Percentiles rank a stretch among this genome's conserved stretches.
Conservation (phyloP, 345 rosid species). For the Lagerstroemia speciosa region DNA sequence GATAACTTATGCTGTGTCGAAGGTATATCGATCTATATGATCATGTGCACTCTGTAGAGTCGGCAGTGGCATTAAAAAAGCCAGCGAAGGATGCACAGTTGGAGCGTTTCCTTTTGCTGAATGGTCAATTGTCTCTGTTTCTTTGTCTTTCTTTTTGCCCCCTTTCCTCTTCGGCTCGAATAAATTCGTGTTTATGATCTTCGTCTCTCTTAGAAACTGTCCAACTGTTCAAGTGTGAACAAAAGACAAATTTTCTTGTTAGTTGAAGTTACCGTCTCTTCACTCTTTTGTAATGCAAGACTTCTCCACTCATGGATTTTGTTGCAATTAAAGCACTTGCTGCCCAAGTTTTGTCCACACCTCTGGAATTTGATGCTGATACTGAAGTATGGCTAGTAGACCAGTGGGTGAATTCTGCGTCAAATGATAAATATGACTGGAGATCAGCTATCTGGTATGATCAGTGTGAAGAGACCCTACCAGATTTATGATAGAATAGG, state of each 20-base stretch:
- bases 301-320: not conserved
- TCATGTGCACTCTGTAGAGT: not conserved
- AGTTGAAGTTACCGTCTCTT: not conserved
- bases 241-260: not conserved
- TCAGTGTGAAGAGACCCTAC: not conserved
- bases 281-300: not conserved
- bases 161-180: no score
- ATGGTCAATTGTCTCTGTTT: not conserved
- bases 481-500: not conserved
- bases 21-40: not conserved
- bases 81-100: not conserved
- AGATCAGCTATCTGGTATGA: not conserved
- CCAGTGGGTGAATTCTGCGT: not conserved
- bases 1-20: not conserved
- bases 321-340: not conserved
- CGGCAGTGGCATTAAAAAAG: not conserved
- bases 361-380: not conserved
- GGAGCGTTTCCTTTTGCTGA: not conserved
- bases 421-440: not conserved
- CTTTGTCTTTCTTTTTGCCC: not conserved
- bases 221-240: not conserved
- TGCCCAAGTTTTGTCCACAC: not conserved
- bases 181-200: not conserved
- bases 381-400: not conserved
- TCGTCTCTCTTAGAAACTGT: not conserved